phyloP scores from a whole-genome alignment of 768 basidiomycete genomes.

The Macrolepiota fuliginosa region DNA sequence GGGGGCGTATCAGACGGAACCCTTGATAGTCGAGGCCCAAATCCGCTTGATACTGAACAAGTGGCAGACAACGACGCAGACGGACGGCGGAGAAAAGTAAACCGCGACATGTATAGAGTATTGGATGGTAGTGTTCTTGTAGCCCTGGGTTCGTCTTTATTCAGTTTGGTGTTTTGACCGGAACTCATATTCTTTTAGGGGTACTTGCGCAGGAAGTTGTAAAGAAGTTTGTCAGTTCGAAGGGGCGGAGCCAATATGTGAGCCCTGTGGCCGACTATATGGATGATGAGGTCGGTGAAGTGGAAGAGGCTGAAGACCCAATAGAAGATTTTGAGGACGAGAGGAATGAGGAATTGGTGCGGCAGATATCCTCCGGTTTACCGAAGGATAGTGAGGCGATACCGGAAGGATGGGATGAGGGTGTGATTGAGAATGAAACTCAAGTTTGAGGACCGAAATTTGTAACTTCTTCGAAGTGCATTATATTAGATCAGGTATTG shows the following conservation, averaged over 20 bases:
- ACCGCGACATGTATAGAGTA: constrained; percentile 71
- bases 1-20: constrained; percentile 10
- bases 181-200: constrained; percentile 33
- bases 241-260: not conserved
- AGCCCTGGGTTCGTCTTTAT: constrained; percentile 53
- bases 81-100: constrained; percentile 20
- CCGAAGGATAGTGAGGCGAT: not conserved
- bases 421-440: constrained; percentile 6
- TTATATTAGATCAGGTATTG: constrained; percentile 1
- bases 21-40: constrained; percentile 11
- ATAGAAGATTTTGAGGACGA: constrained; percentile 15
- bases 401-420: constrained; percentile 11
- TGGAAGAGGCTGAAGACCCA: constrained; percentile 12
- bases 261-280: not conserved
- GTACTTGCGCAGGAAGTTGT: constrained; percentile 71
- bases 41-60: constrained; percentile 10
- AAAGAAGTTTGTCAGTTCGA: constrained; percentile 30
- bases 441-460: not conserved
- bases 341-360: constrained; percentile 10
- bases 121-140: constrained; percentile 74
- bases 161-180: not conserved
- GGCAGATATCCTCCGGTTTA: not conserved
- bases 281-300: constrained; percentile 16
- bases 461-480: not conserved
- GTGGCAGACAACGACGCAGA: constrained; percentile 12